Percentiles rank a stretch among this genome's conserved stretches.
phyloP scores from a whole-genome alignment of 108 stramenopile species.

The Schizochytrium sp. region DNA sequence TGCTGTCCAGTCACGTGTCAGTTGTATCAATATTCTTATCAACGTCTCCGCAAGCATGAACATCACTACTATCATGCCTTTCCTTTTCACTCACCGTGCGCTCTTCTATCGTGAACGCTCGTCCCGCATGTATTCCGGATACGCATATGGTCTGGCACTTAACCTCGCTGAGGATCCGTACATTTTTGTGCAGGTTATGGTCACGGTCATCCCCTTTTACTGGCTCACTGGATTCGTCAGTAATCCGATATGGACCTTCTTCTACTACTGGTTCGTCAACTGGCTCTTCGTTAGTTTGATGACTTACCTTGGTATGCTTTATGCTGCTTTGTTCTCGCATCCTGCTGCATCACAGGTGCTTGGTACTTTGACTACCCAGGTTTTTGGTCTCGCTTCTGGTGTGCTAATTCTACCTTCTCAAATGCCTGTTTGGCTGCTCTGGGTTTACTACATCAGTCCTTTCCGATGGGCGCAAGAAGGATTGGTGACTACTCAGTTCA shows the following conservation, averaged over 20 bases:
- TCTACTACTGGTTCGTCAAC: constrained; percentile 41
- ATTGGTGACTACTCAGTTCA: constrained; percentile 23
- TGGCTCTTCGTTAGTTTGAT: constrained; percentile 24
- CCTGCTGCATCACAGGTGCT: constrained; percentile 38
- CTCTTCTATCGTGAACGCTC: constrained; percentile 77
- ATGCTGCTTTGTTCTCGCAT: constrained; percentile 6
- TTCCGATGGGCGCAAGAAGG: constrained; percentile 25
- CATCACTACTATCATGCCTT: constrained; percentile 72
- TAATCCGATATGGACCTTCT: not conserved
- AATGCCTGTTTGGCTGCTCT: constrained; percentile 24
- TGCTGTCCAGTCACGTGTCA: constrained; percentile 63
- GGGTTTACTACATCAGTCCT: constrained; percentile 50
- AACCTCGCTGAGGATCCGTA: constrained; percentile 47
- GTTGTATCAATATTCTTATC: constrained; percentile 74
- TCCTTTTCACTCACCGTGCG: constrained; percentile 72
- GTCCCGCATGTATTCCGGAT: constrained; percentile 69
- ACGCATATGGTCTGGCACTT: constrained; percentile 19
- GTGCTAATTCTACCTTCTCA: not conserved
- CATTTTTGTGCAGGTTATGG: constrained; percentile 44
- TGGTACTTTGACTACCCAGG: not conserved
- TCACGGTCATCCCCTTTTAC: constrained; percentile 47
- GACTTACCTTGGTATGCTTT: constrained; percentile 40
- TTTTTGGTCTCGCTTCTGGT: not conserved
- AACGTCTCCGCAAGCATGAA: constrained; percentile 72
- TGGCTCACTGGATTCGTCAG: constrained; percentile 38